Base-by-base conservation (phyloP, 257 asterid species). In the Rauvolfia tetraphylla region DNA sequence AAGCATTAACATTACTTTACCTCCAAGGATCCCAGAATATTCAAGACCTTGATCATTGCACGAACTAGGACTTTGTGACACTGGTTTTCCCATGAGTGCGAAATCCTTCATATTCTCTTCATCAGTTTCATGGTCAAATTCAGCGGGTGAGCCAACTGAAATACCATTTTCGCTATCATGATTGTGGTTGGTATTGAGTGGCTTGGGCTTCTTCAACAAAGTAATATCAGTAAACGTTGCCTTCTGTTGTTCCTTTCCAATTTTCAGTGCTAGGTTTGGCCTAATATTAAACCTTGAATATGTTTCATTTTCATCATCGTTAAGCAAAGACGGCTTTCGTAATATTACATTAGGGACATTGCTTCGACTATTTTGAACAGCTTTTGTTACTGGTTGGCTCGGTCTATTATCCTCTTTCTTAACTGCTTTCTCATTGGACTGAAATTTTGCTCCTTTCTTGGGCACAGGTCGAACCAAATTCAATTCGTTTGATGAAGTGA, bases 381-480 rank as follows among this genome's bases (percentile, higher is more conserved):
- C 81, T 71, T 74, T 82, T 72, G 27, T 59, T 42, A 66, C 73
- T 48, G 89, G 84, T 22, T 36, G 79, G 33, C 23, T 74, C 51
- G 79, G 77, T 58, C 74, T 84, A 75, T 75, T 80, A 22, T 76
- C 81, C 71, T 76, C 74, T 61, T 72, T 38, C 71, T 79, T 69
- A 68, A 76, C 78, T 8, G 85, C 78, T 80, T 89, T 85, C 80
- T 76, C 71, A 73, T 85, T 73, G 80, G 63, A 68, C 80, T 90
- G 92, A 73, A 88, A 87, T 82, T 86, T 90, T 72, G 81, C 76
- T 76, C 96, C 97, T 82, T 87, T 86, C 83, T 85, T 85, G n/a
- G 87, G 90, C 57, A 84, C 89, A 53, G 98, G 97, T 34, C 95
- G 87, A 53, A 88, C 97, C 87, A 94, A 90, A 81, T 92, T 85